Base-by-base conservation (phyloP, 2,329 filamentous ascomycete species). In the Calonectria multiphialidica region DNA sequence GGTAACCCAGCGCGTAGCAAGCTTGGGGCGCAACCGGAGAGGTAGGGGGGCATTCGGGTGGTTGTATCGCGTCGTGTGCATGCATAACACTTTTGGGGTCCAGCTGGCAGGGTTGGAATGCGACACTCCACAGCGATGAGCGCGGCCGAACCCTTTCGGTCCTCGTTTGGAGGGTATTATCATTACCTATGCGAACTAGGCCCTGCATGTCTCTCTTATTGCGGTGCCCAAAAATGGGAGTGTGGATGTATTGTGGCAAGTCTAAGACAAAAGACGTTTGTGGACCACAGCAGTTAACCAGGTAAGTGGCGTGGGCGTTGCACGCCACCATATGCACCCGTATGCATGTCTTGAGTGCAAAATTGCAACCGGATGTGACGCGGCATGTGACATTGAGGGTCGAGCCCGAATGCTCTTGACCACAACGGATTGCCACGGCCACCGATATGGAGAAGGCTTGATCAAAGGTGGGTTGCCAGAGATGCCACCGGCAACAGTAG, bases 61-160 rank as follows among this genome's bases (percentile, higher is more conserved):
- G 68, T 71, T 33, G 49, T 59, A 71, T 64, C 66, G 63, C 63
- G 45, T 61, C 68, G 45, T 57, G 25, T 44, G 45, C 65, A 42
- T 71, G 63, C 68, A 71, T 71, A 55, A 49, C 35, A 71, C 44
- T 25, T 49, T 68, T 68, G 66, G 66, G 55, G 66, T 68, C 44
- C 66, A 53, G 44, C 66, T 44, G 57, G 30, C 49, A 57, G 53
- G 53, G 53, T 57, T 12, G n/a, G 45, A 49, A 57, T 65, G 45
- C 67, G 59, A 47, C 59, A n/a, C 35, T 37, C 23, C 23, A 33
- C 49, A 44, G 47, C 49, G 23, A 37, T 40, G 37, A 37, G 37
- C 28, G 23, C 35, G 40, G 49, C 57, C 37, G 42, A 16, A 57
- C 28, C n/a, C 13, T 6, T 35, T 30, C 18, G 53, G 13, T 16